Percentiles rank a stretch among this genome's conserved stretches.
Conservation (phyloP, 345 rosid genomes). For the Nasturtium officinale region DNA sequence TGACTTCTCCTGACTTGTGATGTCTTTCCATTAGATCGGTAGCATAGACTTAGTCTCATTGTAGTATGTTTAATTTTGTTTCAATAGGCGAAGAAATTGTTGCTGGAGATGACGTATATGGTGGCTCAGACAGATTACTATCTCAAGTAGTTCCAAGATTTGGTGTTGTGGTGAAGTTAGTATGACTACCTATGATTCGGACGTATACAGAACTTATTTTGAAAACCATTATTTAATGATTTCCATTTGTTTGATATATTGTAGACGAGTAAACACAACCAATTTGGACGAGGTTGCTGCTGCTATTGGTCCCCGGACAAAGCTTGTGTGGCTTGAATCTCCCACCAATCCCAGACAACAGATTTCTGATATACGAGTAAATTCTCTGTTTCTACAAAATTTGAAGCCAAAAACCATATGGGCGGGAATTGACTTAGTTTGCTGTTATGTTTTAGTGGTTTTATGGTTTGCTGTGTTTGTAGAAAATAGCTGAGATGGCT, state of each 20-base stretch:
- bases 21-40: not conserved
- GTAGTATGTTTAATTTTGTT: not conserved
- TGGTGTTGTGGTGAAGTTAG: constrained; percentile 83
- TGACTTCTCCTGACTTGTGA: not conserved
- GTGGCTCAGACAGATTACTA: constrained; percentile 89
- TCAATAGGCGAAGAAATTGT: constrained; percentile 79
- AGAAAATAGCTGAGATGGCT: constrained; percentile 88
- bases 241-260: constrained; percentile 34
- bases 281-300: constrained; percentile 73
- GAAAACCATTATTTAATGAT: constrained; percentile 24
- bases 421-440: not conserved
- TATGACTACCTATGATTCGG: constrained; percentile 23
- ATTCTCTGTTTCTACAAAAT: not conserved
- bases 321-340: constrained; percentile 93
- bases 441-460: not conserved
- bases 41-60: constrained; percentile 3
- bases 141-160: constrained; percentile 80
- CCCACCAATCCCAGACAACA: constrained; percentile 89
- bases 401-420: not conserved
- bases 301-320: constrained; percentile 73
- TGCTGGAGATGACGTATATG: constrained; percentile 94
- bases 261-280: constrained; percentile 81
- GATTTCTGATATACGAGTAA: constrained; percentile 80
- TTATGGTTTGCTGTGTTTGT: constrained; percentile 15
- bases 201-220: not conserved